phyloP scores from a whole-genome alignment of 2,329 filamentous ascomycete species.

The Metarhizium sp. region DNA sequence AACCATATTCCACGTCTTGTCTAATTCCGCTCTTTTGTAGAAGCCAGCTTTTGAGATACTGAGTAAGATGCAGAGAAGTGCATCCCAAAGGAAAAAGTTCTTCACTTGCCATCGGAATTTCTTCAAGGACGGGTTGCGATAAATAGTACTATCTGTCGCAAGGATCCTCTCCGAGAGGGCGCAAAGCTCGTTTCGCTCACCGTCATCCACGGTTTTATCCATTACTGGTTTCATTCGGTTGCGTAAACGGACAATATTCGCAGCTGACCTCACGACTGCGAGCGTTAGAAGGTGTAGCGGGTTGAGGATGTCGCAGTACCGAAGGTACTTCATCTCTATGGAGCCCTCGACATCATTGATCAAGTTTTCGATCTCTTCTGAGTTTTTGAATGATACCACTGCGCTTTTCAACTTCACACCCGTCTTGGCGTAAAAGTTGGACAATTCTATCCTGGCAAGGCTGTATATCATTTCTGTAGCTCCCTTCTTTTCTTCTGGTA shows the following conservation, averaged over 20 bases:
- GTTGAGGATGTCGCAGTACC: slow-evolving; percentile 32
- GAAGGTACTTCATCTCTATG: slow-evolving; percentile 31
- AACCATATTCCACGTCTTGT: slow-evolving; percentile 16
- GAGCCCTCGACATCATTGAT: slow-evolving; percentile 29
- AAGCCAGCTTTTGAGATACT: slow-evolving; percentile 14
- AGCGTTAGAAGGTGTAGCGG: slow-evolving; percentile 26
- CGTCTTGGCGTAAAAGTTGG: slow-evolving; percentile 5
- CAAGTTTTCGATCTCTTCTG: slow-evolving; percentile 21
- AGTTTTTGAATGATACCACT: slow-evolving; percentile 6
- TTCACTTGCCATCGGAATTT: slow-evolving; percentile 22
- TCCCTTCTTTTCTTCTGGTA: slow-evolving; percentile 15
- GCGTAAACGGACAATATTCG: slow-evolving; percentile 16
- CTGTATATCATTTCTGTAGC: slow-evolving; percentile 27
- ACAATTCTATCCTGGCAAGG: slow-evolving; percentile 14
- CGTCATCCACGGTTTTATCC: slow-evolving; percentile 16
- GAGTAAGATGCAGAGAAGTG: slow-evolving; percentile 20
- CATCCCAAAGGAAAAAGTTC: slow-evolving; percentile 26
- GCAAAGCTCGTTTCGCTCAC: slow-evolving; percentile 15
- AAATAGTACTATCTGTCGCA: slow-evolving; percentile 23
- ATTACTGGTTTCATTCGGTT: slow-evolving; percentile 12
- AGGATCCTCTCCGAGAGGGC: slow-evolving; percentile 26
- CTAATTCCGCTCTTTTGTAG: slow-evolving; percentile 9
- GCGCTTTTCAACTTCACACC: slow-evolving; percentile 1
- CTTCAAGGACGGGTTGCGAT: slow-evolving; percentile 13
- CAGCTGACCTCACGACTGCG: slow-evolving; percentile 16